phyloP scores from a whole-genome alignment of 129 eudicot species.

The Tagetes patula region DNA sequence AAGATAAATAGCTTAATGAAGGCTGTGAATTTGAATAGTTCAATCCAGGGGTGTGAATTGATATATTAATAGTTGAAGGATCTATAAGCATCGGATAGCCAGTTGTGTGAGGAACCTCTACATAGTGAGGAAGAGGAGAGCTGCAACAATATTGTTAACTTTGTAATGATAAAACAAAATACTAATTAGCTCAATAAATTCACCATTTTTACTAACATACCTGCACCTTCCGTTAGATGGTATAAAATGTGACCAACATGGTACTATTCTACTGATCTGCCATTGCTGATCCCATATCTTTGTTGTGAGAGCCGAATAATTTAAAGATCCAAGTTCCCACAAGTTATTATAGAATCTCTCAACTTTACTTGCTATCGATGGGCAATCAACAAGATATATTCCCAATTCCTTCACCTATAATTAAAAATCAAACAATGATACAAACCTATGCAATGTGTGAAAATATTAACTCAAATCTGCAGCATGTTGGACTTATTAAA shows the following conservation, averaged over 20 bases:
- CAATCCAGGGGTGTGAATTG: constrained; percentile 67
- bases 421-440: constrained; percentile 10
- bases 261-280: constrained; percentile 71
- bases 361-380: constrained; percentile 49
- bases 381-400: constrained; percentile 74
- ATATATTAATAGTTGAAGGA: constrained; percentile 45
- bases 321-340: constrained; percentile 72
- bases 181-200: background rate
- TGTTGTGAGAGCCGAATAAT: constrained; percentile 56
- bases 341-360: constrained; percentile 63
- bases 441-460: background rate
- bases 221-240: constrained; percentile 60
- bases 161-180: background rate
- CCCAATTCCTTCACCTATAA: constrained; percentile 81
- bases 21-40: constrained; percentile 45
- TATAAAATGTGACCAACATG: constrained; percentile 83
- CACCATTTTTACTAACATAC: constrained; percentile 35
- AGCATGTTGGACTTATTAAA: background rate
- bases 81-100: constrained; percentile 70
- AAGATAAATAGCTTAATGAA: constrained; percentile 64
- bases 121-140: constrained; percentile 71
- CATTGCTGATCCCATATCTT: constrained; percentile 71
- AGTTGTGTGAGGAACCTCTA: constrained; percentile 57
- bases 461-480: background rate
- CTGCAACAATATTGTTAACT: constrained; percentile 39